Evolutionary conservation across 805 yeast species (phyloP), one percentile per base, ranked within the genome.

Genomic region (Pichia nanzhaoensis): DNA sequence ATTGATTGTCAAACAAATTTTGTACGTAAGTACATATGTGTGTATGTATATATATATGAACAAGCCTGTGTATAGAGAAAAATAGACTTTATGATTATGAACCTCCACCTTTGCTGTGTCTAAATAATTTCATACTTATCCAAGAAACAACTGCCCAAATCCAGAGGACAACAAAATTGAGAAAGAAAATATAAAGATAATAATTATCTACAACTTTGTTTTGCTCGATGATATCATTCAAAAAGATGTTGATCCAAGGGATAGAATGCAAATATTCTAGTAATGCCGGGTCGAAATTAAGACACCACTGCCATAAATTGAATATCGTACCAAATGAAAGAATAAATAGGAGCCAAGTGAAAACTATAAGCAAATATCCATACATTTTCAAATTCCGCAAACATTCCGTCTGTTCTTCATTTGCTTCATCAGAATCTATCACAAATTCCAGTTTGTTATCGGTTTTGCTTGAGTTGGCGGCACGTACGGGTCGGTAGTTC

Each of bases 121-220:
- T 69, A 63, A 86, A 86, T 46, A 85, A 65, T 61, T 86, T 86
- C 74, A 85, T 70, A 32, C 93, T 90, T 37, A 80, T 69, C 95
- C 95, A 86, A 10, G 89, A 77, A 3, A 74, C 65, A 9, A 79
- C 64, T 35, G 89, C 77, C 95, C 95, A 85, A 5, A 78, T 60
- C 84, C 85, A 79, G 3, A 65, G 40, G 4, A 65, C 54, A 19
- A 60, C 65, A 43, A 60, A 64, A 33, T 57, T 63, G 19, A 65
- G 49, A 20, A 62, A 57, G 36, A 65, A 55, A 7, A 55, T 46
- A 45, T 57, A 59, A 2, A 64, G 46, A 37, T 63, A 63, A 46
- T 66, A 66, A 31, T 58, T 55, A 31, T 57, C 58, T 8, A 59
- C 36, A 4, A 56, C 39, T 39, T 37, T 27, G 14, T 44, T 41